Evolutionary conservation across 2,329 filamentous ascomycete species (phyloP), one percentile per base, ranked within the genome.

Genomic region (Hypoxylon sp.): DNA sequence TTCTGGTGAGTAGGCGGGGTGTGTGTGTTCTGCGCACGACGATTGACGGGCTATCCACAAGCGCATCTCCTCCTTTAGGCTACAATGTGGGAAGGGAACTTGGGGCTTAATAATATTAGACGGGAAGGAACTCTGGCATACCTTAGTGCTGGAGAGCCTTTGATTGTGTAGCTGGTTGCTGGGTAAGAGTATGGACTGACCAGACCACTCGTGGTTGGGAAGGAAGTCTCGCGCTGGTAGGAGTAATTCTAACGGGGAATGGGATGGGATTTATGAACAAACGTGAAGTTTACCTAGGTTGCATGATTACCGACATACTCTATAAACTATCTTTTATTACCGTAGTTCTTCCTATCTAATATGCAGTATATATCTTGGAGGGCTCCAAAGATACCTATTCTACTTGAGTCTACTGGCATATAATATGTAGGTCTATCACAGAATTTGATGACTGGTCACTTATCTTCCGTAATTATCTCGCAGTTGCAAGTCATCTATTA

Each of bases 371-470:
- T 33, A 26, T 26, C 39, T 31, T 44, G 10, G 10, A 44, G 11
- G 19, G n/a, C 26, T 5, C 24, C 3, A 24, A 24, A 33, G 33
- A 39, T 6, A 52, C 24, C 35, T 17, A 26, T 29, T 52, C 47
- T n/a, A 29, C 19, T 31, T n/a, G 44, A 24, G n/a, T 9, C 31
- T 39, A 33, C n/a, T 31, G 11, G 13, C 17, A 44, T 14, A 17
- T 24, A 44, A 42, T 22, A 44, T 51, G 63, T 53, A 57, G 37
- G 46, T 42, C 22, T 39, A 59, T 64, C 60, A 60, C 39, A 63
- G 3, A 6, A 17, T 24, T 33, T 31, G 17, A 35, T 53, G 33
- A 55, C 24, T 11, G 26, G 35, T 58, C 62, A 62, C 29, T 62
- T 47, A 14, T 47, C 17, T 29, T 48, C n/a, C 35, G 53, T 57